A percentile compares a stretch with the other conserved stretches of the same genome.
Evolutionary conservation across 2,329 filamentous ascomycete species (phyloP).

Genomic region (Aspergillus amoenus): DNA sequence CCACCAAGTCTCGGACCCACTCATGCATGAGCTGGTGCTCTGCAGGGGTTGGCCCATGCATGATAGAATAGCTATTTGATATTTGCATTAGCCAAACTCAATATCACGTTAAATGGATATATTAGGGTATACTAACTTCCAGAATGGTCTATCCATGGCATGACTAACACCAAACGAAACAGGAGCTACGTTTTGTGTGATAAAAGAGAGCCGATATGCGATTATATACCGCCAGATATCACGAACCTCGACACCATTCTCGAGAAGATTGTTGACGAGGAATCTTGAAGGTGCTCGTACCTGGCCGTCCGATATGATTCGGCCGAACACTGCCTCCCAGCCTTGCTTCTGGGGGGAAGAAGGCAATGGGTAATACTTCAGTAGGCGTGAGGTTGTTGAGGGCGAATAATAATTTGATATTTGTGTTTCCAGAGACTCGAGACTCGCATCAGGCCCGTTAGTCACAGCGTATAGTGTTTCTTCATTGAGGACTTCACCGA

Average conservation of each 20-base stretch:
- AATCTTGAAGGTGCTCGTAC: conserved; percentile 23
- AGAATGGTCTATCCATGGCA: conserved; percentile 46
- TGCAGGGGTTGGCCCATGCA: conserved; percentile 36
- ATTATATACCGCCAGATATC: conserved; percentile 47
- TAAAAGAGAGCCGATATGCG: conserved; percentile 45
- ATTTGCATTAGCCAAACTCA: not conserved
- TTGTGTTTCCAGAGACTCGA: conserved; percentile 37
- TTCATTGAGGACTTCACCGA: conserved; percentile 48
- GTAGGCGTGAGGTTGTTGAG: conserved; percentile 35
- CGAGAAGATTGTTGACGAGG: conserved; percentile 17
- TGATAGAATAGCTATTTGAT: conserved; percentile 35
- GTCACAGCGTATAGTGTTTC: conserved; percentile 46
- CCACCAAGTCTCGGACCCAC: conserved; percentile 40
- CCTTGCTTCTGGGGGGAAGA: conserved; percentile 24
- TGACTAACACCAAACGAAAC: conserved; percentile 31
- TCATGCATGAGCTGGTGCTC: conserved; percentile 39
- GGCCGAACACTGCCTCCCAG: conserved; percentile 43
- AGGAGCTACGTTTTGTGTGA: conserved; percentile 41
- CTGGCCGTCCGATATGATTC: conserved; percentile 32
- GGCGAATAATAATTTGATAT: conserved; percentile 47
- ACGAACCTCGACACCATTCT: conserved; percentile 32
- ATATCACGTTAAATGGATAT: not conserved
- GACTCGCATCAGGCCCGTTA: conserved; percentile 35
- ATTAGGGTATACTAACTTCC: conserved; percentile 38
- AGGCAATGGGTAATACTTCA: conserved; percentile 40